Percentiles rank a stretch among this genome's conserved stretches.
Evolutionary conservation across 805 yeast species (phyloP).

Genomic region (Metschnikowia arizonensis): DNA sequence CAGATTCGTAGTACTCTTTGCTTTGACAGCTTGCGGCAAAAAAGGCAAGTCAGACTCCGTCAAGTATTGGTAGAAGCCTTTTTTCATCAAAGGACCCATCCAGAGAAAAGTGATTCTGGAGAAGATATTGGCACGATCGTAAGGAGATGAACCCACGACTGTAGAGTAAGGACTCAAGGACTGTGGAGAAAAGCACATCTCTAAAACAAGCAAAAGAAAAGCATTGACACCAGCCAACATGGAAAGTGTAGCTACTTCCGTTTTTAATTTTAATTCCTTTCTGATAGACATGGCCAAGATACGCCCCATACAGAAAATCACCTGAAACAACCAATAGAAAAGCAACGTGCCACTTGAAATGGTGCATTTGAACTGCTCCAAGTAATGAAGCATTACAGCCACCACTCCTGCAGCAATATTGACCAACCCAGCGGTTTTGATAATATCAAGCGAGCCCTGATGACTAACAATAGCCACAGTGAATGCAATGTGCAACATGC

Average conservation of each 20-base stretch:
- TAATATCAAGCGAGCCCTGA: slow-evolving; percentile 18
- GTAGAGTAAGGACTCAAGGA: slow-evolving; percentile 11
- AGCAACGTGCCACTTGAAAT: slow-evolving; percentile 67
- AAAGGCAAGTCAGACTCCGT: slow-evolving; percentile 68
- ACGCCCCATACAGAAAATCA: slow-evolving; percentile 46
- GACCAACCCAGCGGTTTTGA: slow-evolving; percentile 23
- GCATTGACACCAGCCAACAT: slow-evolving; percentile 37
- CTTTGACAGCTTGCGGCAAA: slow-evolving; percentile 63
- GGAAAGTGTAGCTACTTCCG: slow-evolving; percentile 23
- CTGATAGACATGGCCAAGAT: slow-evolving; percentile 41
- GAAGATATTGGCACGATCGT: slow-evolving; percentile 48
- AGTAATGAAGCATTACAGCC: slow-evolving; percentile 55
- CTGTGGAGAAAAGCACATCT: slow-evolving; percentile 35
- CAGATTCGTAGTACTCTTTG: slow-evolving; percentile 46
- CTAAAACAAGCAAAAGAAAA: slow-evolving; percentile 41
- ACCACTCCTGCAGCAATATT: slow-evolving; percentile 45
- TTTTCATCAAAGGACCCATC: slow-evolving; percentile 83
- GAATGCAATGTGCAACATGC: slow-evolving; percentile 36
- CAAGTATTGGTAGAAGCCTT: slow-evolving; percentile 63
- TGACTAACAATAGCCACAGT: slow-evolving; percentile 21
- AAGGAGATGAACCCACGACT: slow-evolving; percentile 15
- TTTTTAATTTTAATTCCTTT: slow-evolving; percentile 18
- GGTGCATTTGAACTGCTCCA: slow-evolving; percentile 64
- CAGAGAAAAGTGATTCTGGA: slow-evolving; percentile 79
- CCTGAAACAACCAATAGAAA: slow-evolving; percentile 67